Base-by-base conservation (phyloP, 768 basidiomycete species). In the Boletus subparvulus region DNA sequence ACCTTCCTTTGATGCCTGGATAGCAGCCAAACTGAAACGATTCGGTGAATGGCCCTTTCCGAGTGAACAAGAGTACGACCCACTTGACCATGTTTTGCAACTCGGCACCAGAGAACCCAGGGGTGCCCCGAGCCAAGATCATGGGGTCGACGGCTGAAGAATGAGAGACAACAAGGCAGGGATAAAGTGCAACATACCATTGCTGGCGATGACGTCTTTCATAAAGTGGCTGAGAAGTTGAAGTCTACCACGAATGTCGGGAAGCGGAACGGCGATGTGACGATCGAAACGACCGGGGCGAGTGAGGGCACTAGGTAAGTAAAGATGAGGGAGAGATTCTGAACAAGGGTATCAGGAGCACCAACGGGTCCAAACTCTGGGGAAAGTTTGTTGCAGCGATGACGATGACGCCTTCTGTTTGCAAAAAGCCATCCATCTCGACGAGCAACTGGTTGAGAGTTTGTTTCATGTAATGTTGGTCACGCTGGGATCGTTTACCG, bases 341-440 rank as follows among this genome's bases (percentile, higher is more conserved):
- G 28, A 41, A 49, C 40, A 41, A 59, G 21, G 21, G 58, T 13
- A 50, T 41, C 32, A 54, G 32, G 41, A 46, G 24, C 45, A 79
- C 87, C 69, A 60, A 92, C 91, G 84, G 86, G 70, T 99, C 97
- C 59, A 99, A 78, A 51, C 88, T 88, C 67, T 98, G 86, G 1
- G 96, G 96, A 73, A 98, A 97, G 73, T 99, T 99, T 50, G 97
- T 99, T n/a, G 89, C 92, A 33, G 91, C 95, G 55, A 98, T 92
- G 59, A 98, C 90, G 56, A 98, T 94, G 61, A 99, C 85, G 28
- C 94, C 96, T 72, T 98, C 94, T 30, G 80, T 84, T 69, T 94
- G 92, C 69, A 88, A 78, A 78, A 99, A 99, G 3, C 97, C 97
- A 66, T 99, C 97, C 83, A 98, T 88, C 72, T 99, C 97, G 40